Base-by-base conservation (phyloP, 768 basidiomycete genomes). In the Kondoa malvinella region DNA sequence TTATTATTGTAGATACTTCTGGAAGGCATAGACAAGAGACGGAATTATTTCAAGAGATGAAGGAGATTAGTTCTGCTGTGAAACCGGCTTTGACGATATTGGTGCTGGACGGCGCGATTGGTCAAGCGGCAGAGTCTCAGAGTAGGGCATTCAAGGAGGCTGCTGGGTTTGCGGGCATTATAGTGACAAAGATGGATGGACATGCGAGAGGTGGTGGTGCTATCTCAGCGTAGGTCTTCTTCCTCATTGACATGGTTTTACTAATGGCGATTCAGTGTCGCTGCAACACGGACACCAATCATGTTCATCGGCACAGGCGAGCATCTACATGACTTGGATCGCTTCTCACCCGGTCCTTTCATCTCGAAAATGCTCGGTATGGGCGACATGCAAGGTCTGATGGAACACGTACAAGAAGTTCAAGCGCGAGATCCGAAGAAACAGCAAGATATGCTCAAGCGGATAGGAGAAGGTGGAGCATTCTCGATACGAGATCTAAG, bases 171-270 rank as follows among this genome's bases (percentile, higher is more conserved):
- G 95, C 94, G 67, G 95, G 94, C 1, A 99, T 99, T 72, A 95
- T 99, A 69, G 95, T 99, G 17, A 99, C 95, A 14, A 99, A 99
- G 79, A 90, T 99, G 86, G 95, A 99, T 73, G 95, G 95, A 2
- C 95, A 99, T 74, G 95, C 95, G 0, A 97, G 95, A 76, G 95
- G 95, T 67, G 95, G 95, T 77, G 95, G 95, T 27, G 95, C 95
- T 32, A 97, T 99, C 69, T 99, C 95, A 58, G 94, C 94, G 94
- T 96, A 79, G 69, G 91, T 82, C 26, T 32, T 21, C 16, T 32
- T 8, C 3, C 16, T 0, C 27, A 17, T 50, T 57, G 1, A 25
- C 50, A 29, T 50, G 40, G 0, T 32, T 32, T 57, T 14, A 21
- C 21, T 31, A 25, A n/a, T 1, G 40, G 3, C 1, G n/a, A 29